Conservation (phyloP, 768 basidiomycete species). For the Lactarius hatsudake region DNA sequence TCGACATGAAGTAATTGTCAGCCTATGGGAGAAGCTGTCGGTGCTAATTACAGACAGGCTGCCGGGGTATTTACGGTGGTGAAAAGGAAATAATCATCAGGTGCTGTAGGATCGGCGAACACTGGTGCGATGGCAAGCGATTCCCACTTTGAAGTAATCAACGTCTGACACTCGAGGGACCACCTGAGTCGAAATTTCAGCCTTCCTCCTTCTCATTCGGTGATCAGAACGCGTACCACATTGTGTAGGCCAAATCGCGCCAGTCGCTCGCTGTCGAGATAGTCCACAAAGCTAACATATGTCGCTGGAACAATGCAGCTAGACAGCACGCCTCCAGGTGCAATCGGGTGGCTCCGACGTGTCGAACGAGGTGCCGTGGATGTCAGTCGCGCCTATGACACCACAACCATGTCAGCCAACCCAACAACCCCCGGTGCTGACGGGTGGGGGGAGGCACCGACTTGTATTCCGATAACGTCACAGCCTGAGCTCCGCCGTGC, state of each 20-base stretch:
- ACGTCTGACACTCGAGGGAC: conserved; percentile 45
- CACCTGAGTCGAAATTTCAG: conserved; percentile 34
- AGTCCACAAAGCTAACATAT: conserved; percentile 56
- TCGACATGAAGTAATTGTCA: conserved; percentile 64
- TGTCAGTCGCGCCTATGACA: conserved; percentile 57
- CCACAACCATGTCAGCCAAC: conserved; percentile 3
- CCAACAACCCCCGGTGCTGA: neutral
- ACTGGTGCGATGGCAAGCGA: conserved; percentile 57
- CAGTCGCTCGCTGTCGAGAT: conserved; percentile 51
- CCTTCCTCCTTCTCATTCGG: conserved; percentile 6
- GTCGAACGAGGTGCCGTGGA: conserved; percentile 56
- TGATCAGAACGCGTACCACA: conserved; percentile 35
- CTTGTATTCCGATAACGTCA: conserved; percentile 53
- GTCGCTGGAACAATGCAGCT: conserved; percentile 48
- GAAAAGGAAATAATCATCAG: conserved; percentile 68
- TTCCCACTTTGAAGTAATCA: conserved; percentile 70
- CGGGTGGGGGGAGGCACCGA: conserved; percentile 28
- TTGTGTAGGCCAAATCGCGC: conserved; percentile 65
- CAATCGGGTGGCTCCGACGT: conserved; percentile 49
- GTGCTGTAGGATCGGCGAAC: conserved; percentile 43
- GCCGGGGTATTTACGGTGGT: conserved; percentile 41
- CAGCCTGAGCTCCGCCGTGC: conserved; percentile 50
- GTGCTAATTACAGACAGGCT: neutral
- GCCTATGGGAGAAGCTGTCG: conserved; percentile 34
- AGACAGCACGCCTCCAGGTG: conserved; percentile 47